These are phyloP conservation scores for Xylaria sp. DNA, from an alignment of 2,329 filamentous ascomycete species.

Conservation along the genomic window DNA sequence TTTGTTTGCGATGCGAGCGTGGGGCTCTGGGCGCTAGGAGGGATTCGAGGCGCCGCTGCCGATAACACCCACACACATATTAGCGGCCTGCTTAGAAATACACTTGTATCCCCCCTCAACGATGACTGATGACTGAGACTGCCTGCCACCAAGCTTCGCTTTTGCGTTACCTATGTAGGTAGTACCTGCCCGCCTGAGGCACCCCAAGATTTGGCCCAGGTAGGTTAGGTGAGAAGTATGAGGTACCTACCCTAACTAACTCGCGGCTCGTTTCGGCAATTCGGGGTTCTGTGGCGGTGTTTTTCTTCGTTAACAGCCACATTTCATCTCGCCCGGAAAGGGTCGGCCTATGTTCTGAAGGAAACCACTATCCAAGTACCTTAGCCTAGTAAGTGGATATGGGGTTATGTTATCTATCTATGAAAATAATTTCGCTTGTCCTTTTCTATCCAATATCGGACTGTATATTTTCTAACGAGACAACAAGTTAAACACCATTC, in stretches of 20 bases:
- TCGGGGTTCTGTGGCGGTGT: conserved; percentile 30
- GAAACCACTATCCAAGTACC: not conserved
- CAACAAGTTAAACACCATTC: not conserved
- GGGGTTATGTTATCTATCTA: conserved; percentile 8
- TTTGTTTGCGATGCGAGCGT: conserved; percentile 19
- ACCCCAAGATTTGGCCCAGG: no score
- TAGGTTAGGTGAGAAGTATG: not conserved
- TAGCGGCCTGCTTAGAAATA: conserved; percentile 49
- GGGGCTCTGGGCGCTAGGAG: conserved; percentile 36
- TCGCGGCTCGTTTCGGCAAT: conserved; percentile 43
- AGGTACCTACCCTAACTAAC: not conserved
- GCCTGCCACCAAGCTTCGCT: no score
- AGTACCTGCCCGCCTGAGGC: no score
- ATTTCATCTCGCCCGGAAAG: conserved; percentile 13
- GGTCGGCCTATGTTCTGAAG: not conserved
- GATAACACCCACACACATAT: conserved; percentile 40
- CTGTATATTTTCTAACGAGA: not conserved
- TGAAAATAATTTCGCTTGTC: not conserved
- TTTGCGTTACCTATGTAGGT: no score
- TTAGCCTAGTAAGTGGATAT: not conserved
- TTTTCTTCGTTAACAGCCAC: conserved; percentile 17
- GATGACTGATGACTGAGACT: not conserved
- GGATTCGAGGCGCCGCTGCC: conserved; percentile 36
- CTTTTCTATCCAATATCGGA: not conserved
- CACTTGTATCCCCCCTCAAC: conserved; percentile 36